Base-by-base conservation (phyloP, 352 stramenopile genomes). In the Globisporangium polare region DNA sequence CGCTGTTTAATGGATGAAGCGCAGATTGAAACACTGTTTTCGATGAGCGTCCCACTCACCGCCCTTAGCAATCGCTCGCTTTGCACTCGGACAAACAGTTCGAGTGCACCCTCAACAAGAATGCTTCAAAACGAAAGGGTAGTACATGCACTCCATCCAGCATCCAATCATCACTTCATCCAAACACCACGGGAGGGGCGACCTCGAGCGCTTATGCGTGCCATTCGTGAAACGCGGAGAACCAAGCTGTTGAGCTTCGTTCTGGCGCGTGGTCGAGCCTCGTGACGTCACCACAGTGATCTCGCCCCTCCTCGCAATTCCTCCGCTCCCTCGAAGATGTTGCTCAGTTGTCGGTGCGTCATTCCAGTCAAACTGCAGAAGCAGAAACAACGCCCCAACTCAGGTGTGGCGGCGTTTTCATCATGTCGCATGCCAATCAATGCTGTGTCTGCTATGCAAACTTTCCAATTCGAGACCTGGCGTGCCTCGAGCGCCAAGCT, bases 141-240 rank as follows among this genome's bases (percentile, higher is more conserved):
- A 54, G 49, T 37, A 54, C n/a, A n/a, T n/a, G n/a, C n/a, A n/a
- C 33, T 39, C n/a, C 27, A 39, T 17, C 2, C 8, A 26, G n/a
- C 53, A 24, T 60, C 53, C 53, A 60, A 60, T 51, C 53, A 60
- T 8, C 7, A 12, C 31, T 51, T 60, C 53, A 41, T 60, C 53
- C 53, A 60, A 60, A 60, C 53, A 60, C n/a, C 27, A 20, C 50
- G 22, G 22, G 43, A 50, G 20, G n/a, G 10, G 6, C 20, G 12
- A 27, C 43, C 22, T 45, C 39, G 39, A 45, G 39, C 5, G 13
- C 39, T n/a, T n/a, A 13, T 3, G 17, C 15, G 43, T 29, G 10
- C 1, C 9, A 39, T 15, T 39, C 33, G 33, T 39, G 33, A 12
- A 39, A 39, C 12, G 33, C 33, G 12, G 15, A 12, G 33, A 15